These are phyloP conservation scores for Alnus glutinosa DNA, from an alignment of 306 rosid species.

Conservation along the genomic window DNA sequence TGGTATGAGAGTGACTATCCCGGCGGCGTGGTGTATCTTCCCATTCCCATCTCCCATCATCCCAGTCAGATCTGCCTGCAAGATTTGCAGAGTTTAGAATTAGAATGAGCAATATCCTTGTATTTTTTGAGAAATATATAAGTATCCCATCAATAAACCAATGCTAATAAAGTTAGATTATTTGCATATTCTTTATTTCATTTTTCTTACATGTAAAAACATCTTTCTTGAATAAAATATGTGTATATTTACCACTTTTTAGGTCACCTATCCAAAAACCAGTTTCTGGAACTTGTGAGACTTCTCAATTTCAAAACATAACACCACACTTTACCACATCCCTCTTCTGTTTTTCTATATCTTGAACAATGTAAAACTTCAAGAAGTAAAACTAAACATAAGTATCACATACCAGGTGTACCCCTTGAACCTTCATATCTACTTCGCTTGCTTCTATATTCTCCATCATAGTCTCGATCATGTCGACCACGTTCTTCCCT, in stretches of 20 bases:
- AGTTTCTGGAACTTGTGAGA: not conserved
- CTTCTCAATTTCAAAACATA: not conserved
- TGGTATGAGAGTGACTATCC: slow-evolving; percentile 54
- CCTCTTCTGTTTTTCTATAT: slow-evolving; percentile 11
- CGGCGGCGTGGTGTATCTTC: slow-evolving; percentile 75
- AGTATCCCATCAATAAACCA: not conserved
- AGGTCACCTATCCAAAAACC: not conserved
- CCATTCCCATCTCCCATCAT: slow-evolving; percentile 96
- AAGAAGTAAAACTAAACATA: slow-evolving; percentile 3
- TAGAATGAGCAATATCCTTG: slow-evolving; percentile 18
- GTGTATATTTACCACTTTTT: not conserved
- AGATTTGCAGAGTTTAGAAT: slow-evolving; percentile 11
- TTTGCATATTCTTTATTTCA: not conserved
- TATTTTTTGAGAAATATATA: not conserved
- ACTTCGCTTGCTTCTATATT: slow-evolving; percentile 50
- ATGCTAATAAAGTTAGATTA: not conserved
- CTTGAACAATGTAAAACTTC: slow-evolving; percentile 16
- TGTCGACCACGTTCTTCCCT: slow-evolving; percentile 62
- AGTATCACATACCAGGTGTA: slow-evolving; percentile 62
- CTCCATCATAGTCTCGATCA: slow-evolving; percentile 54
- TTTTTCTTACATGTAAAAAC: not conserved
- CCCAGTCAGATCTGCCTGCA: slow-evolving; percentile 96
- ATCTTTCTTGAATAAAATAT: not conserved
- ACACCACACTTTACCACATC: not conserved
- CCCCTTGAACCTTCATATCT: slow-evolving; percentile 78